phyloP scores from a whole-genome alignment of 371 early-diverging fungal genomes.

The Mortierella sp. region DNA sequence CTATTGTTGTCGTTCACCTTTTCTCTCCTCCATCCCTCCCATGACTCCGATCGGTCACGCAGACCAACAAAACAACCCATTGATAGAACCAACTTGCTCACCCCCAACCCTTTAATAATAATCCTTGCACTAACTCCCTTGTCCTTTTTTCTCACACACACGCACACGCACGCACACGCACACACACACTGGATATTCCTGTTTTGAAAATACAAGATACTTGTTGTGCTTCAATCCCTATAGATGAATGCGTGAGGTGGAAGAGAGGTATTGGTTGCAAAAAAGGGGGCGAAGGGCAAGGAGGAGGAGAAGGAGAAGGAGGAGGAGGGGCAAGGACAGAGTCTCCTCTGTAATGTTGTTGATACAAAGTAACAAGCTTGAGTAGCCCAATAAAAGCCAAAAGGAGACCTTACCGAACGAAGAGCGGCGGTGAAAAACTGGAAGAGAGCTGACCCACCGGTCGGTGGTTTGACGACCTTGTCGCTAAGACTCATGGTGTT shows the following conservation, averaged over 20 bases:
- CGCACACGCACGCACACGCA: too few relatives aligned
- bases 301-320: background rate
- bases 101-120: background rate
- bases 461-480: conserved; percentile 37
- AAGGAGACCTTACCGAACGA: conserved; percentile 41
- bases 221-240: background rate
- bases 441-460: conserved; percentile 52
- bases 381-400: background rate
- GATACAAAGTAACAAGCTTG: background rate
- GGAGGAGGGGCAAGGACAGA: background rate
- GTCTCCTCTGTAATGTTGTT: background rate
- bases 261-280: background rate
- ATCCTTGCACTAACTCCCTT: background rate
- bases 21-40: background rate
- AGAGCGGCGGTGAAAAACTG: conserved; percentile 54
- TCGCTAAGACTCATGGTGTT: conserved; percentile 32
- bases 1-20: background rate
- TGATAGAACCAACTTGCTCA: background rate
- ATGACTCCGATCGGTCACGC: conserved; percentile 24
- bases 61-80: background rate
- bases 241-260: background rate
- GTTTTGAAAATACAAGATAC: background rate
- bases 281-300: background rate
- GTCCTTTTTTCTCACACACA: background rate
- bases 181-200: background rate